Base-by-base conservation (phyloP, 1,284 basidiomycete species). In the Trichosporon inkin region DNA sequence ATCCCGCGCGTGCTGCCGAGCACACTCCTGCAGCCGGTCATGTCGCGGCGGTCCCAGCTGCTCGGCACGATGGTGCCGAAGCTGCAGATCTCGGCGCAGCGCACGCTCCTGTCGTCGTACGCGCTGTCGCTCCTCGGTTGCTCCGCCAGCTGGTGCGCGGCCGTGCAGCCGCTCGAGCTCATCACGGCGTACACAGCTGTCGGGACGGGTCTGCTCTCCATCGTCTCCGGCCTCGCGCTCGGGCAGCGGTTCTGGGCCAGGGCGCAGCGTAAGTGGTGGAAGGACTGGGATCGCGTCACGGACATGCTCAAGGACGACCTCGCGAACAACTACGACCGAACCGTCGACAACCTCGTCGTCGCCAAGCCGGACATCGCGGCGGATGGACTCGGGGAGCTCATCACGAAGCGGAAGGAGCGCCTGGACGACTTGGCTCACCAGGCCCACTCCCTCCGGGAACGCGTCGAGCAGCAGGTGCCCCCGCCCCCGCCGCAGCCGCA, bases 271-370 rank as follows among this genome's bases (percentile, higher is more conserved):
- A 79, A 76, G 53, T 93, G 90, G 86, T 85, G 85, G 84, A 81
- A 81, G 56, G 88, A 91, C 73, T 90, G 86, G 82, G 71, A 74
- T 34, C 80, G 91, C 44, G 82, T 91, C 3, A 84, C 84, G 4
- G 81, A 84, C 55, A 88, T 90, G 10, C 77, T 90, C 54, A 83
- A 84, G 63, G 82, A 87, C 53, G 90, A 93, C 78, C 74, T 92
- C 16, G 80, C 83, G 79, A 89, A 74, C 82, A n/a, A 80, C 82
- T 53, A 72, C 71, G 49, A 79, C 73, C n/a, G 80, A 79, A 56
- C 56, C 2, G 62, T 60, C 3, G 60, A 69, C 4, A 59, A 66
- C 6, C 77, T 82, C n/a, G 63, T 77, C 7, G 53, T 75, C 10
- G 69, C 72, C 2, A 73, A 72, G 22, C 71, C 76, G 0, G 51